phyloP scores from a whole-genome alignment of 75 land plant genomes.

The Adiantum capillusveneris region DNA sequence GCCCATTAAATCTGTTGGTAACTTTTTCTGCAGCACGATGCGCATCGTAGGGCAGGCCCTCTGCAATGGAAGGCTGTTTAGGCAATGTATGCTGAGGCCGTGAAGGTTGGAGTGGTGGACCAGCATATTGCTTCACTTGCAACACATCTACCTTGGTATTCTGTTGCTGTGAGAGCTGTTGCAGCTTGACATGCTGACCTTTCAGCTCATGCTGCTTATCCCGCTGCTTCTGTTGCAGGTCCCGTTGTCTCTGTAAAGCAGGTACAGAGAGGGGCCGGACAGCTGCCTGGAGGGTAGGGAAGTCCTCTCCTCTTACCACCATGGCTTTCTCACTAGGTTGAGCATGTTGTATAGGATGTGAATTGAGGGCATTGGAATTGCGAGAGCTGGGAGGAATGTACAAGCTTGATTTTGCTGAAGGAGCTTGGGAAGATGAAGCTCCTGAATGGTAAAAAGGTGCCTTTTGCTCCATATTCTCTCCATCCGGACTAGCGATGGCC shows the following conservation, averaged over 20 bases:
- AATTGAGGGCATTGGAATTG: slow-evolving; percentile 14
- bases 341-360: background rate
- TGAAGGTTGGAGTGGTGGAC: too few relatives aligned
- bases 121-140: background rate
- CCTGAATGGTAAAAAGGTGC: slow-evolving; percentile 12
- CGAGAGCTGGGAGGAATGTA: slow-evolving; percentile 58
- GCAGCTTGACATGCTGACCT: slow-evolving; percentile 32
- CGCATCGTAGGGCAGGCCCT: slow-evolving; percentile 8
- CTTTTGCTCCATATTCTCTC: slow-evolving; percentile 13
- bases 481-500: slow-evolving; percentile 1
- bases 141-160: slow-evolving; percentile 4
- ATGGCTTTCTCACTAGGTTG: slow-evolving; percentile 40
- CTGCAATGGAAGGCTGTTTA: slow-evolving; percentile 2
- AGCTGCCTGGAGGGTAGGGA: slow-evolving; percentile 76
- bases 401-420: slow-evolving; percentile 20
- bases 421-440: slow-evolving; percentile 7
- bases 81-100: too few relatives aligned
- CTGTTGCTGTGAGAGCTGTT: slow-evolving; percentile 37
- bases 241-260: slow-evolving; percentile 45
- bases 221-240: slow-evolving; percentile 45
- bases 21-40: slow-evolving; percentile 5
- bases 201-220: slow-evolving; percentile 25
- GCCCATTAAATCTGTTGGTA: slow-evolving; percentile 31
- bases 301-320: slow-evolving; percentile 89
- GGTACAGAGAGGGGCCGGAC: slow-evolving; percentile 27